Evolutionary conservation across 1,284 basidiomycete genomes (phyloP), one percentile per base, ranked within the genome.

Genomic region (Ustilago trichophora): DNA sequence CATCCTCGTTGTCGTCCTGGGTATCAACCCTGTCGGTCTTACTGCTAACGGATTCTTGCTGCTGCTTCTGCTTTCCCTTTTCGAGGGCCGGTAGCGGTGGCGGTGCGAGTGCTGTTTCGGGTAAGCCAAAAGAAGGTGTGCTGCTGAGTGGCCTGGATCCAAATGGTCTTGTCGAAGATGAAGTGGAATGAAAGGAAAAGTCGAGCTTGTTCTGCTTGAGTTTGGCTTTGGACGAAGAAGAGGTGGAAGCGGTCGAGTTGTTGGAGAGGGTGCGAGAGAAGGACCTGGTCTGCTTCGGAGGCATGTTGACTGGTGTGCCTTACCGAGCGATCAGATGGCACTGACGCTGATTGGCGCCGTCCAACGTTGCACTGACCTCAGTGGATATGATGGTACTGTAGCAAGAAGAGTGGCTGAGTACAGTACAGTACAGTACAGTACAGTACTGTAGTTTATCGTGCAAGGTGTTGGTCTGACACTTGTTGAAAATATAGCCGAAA

Each of bases 121-220:
- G 51, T 7, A 66, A 27, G 16, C 41, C 41, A 19, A 67, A 65
- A 3, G 67, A 58, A 32, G 58, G 63, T 2, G 64, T 72, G 24
- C 29, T 40, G 40, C 57, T 67, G 13, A 67, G 42, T 12, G 49
- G 63, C 13, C 64, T 54, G 1, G 57, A 49, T 15, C 21, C 57
- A 11, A 48, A 36, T 0, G 45, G 21, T 10, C 36, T 33, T 3
- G 47, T n/a, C 2, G 36, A 18, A 5, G 46, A 31, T 7, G 53
- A 37, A 18, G 45, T 26, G 15, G 65, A 71, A 36, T 59, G 53
- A 7, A 71, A 60, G 2, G 57, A 56, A 40, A 71, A 71, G 42
- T 59, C 58, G 38, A 71, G 68, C 41, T 60, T 71, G 50, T 62
- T 59, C 47, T 71, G 68, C 26, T 59, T 72, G 41, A 52, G 52